These are phyloP conservation scores for Plasmodium knowlesi DNA, from an alignment of 169 alveolate species.

Conservation along the genomic window DNA sequence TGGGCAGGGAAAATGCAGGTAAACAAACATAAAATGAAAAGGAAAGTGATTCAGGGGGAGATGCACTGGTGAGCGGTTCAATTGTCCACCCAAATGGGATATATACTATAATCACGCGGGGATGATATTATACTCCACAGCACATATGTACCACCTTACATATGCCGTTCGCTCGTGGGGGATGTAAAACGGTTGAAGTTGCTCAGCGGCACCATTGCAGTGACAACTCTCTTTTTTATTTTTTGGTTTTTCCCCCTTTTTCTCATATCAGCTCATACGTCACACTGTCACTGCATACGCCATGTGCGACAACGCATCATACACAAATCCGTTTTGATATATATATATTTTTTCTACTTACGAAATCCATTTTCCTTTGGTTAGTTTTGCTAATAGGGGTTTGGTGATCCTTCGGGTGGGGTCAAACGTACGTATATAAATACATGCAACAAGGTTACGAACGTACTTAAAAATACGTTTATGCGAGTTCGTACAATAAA, in stretches of 20 bases:
- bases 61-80: not conserved
- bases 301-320: too few species aligned
- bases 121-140: not conserved
- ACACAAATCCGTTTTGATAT: not conserved
- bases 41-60: not conserved
- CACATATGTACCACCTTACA: not conserved
- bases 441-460: not conserved
- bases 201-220: not conserved
- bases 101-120: not conserved
- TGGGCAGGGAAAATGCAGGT: not conserved
- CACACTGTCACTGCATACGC: too few species aligned
- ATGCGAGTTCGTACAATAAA: not conserved
- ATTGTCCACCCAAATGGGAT: not conserved
- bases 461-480: not conserved
- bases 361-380: slow-evolving; percentile 45
- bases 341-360: slow-evolving; percentile 15
- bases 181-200: not conserved
- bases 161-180: not conserved
- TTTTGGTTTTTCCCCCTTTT: not conserved
- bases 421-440: not conserved
- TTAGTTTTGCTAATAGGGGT: not conserved
- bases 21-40: not conserved
- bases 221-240: not conserved
- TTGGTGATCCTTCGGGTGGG: not conserved
- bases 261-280: not conserved